These are phyloP conservation scores for Papiliotrema laurentii DNA, from an alignment of 1,284 basidiomycete genomes.

Conservation along the genomic window DNA sequence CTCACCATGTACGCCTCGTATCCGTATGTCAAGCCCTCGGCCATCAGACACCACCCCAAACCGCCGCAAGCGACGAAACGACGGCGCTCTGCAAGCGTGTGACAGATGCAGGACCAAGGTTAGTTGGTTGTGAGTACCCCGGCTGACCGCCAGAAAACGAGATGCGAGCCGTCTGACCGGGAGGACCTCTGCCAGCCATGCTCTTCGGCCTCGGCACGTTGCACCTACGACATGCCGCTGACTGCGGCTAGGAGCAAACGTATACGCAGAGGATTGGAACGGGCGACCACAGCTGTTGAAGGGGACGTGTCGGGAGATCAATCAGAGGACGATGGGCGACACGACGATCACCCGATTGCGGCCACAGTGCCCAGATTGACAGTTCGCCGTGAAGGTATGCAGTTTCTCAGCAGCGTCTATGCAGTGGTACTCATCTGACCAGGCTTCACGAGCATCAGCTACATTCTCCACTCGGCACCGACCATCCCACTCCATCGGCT, in stretches of 20 bases:
- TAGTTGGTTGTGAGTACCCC: background rate
- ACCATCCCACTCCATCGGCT: conserved; percentile 21
- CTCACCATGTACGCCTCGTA: background rate
- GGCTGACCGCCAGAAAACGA: conserved; percentile 8
- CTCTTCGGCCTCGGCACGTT: conserved; percentile 1
- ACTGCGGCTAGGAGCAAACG: background rate
- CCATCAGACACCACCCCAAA: background rate
- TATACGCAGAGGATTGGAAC: background rate
- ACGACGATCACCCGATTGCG: background rate
- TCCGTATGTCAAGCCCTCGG: background rate
- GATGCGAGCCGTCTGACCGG: background rate
- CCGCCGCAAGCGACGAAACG: background rate
- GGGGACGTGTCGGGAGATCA: background rate
- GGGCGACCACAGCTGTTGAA: background rate
- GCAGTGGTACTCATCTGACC: background rate
- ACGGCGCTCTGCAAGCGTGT: conserved; percentile 19
- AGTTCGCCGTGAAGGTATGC: conserved; percentile 23
- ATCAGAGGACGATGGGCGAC: background rate
- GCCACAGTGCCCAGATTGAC: conserved; percentile 7
- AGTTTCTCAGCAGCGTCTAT: conserved; percentile 1
- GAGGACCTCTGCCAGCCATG: conserved; percentile 9
- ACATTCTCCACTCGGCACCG: conserved; percentile 28
- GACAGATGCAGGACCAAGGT: conserved; percentile 28
- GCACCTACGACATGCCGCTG: background rate
- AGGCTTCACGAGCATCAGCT: conserved; percentile 25